Evolutionary conservation across 768 basidiomycete genomes (phyloP), one percentile per base, ranked within the genome.

Genomic region (Amanita inopinata): DNA sequence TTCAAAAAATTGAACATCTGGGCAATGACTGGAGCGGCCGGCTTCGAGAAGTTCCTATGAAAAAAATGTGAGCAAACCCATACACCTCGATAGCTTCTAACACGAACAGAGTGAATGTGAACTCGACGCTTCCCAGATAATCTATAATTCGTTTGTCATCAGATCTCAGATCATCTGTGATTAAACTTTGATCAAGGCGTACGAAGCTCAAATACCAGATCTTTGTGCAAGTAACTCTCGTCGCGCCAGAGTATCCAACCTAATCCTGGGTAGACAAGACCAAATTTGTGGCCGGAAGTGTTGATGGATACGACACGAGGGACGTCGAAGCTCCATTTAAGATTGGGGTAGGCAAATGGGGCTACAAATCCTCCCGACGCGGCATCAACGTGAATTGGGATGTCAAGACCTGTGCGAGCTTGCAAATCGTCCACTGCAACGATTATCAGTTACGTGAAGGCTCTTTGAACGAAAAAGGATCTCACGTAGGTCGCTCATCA

Each of bases 361-460:
- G 78, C 78, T 36, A 80, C 64, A 54, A 84, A 78, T 0, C 69
- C 81, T 10, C 76, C 74, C 3, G 71, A 74, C 5, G 79, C 79
- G 5, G 66, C 79, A 49, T 81, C 79, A 15, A 82, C 80, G 50
- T 83, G 80, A 42, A 83, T 80, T 5, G 76, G 76, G 46, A 83
- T 64, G 49, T 72, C 60, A 37, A 70, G 62, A 1, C 80, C 80
- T 2, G 73, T 78, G 46, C 70, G 63, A 35, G 58, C 53, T 49
- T 80, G 63, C 47, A 76, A 64, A 41, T 73, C 66, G 51, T 78
- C 76, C 45, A 80, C 67, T 73, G 39, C 2, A 38, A 14, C 20
- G 35, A 10, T 44, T 9, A 34, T 34, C n/a, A 35, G 33, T 12
- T 23, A 9, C 7, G 5, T 18, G 24, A 38, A n/a, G 15, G 9